Percentiles rank a stretch among this genome's conserved stretches.
Evolutionary conservation across 2,329 filamentous ascomycete species (phyloP).

Genomic region (Fonsecaea erecta): DNA sequence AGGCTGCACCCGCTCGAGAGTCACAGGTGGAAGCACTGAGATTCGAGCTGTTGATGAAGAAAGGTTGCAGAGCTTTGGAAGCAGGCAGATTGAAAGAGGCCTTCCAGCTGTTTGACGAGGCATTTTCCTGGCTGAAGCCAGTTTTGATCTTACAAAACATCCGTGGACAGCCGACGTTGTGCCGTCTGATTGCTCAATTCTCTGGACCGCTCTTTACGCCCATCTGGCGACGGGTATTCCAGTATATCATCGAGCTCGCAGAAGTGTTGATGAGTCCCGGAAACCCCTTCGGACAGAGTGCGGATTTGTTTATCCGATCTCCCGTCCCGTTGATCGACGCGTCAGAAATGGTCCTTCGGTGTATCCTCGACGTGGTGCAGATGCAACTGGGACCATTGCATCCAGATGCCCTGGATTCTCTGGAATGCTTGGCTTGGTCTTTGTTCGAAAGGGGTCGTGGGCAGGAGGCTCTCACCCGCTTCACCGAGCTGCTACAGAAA

Average conservation of each 20-base stretch:
- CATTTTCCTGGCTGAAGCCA: not conserved
- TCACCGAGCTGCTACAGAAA: not conserved
- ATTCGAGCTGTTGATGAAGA: not conserved
- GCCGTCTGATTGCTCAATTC: not conserved
- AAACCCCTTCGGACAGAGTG: conserved; percentile 1
- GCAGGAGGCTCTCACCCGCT: not conserved
- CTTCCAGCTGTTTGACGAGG: not conserved
- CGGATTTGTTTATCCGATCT: not conserved
- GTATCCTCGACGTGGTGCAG: conserved; percentile 3
- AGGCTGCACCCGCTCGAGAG: not conserved
- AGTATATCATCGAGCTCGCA: not conserved
- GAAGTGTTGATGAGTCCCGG: conserved; percentile 1
- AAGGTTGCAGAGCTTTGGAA: not conserved
- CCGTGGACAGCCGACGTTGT: not conserved
- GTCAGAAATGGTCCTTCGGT: not conserved
- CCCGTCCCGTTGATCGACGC: not conserved
- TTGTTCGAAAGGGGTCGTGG: not conserved
- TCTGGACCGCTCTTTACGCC: conserved; percentile 1
- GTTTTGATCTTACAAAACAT: not conserved
- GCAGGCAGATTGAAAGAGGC: not conserved
- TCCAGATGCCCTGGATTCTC: not conserved
- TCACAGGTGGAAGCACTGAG: not conserved
- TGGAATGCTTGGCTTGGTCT: not conserved
- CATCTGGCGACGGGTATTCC: not conserved
- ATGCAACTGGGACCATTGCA: not conserved